Evolutionary conservation across 2,329 filamentous ascomycete genomes (phyloP), one percentile per base, ranked within the genome.

Genomic region (Neopestalotiopsis sp.): DNA sequence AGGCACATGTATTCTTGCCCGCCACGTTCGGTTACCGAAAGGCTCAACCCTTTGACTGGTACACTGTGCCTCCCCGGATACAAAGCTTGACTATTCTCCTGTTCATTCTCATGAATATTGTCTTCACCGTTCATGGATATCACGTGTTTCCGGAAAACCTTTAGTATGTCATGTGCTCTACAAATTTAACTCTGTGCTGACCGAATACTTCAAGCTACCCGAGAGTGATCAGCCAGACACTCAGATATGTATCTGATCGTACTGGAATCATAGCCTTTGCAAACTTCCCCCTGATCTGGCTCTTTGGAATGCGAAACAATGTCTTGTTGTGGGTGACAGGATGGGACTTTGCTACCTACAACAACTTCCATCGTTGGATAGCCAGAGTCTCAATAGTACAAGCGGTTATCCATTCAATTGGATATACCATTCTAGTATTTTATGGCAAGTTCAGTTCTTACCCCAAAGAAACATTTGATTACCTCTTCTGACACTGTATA

Each of bases 271-370:
- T 93, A 30, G 87, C 89, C 0, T 88, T 90, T 72, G 88, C 87
- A 4, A 91, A 91, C 71, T 84, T 92, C 6, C 88, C 89, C 0
- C 74, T 91, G 2, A 79, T 92, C 0, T 92, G 90, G 89, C 77
- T 92, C 0, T 92, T 93, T 71, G 88, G 87, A 0, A 88, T 88
- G 75, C 83, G 91, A 10, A 93, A 93, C 70, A 92, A 93, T 65
- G 74, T 90, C 0, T 83, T 92, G 17, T 81, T 92, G 67, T 91
- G 88, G 88, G 75, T 89, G 0, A 92, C 91, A 0, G 90, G 90
- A 0, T 93, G 91, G 90, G 89, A 88, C 12, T 92, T 91, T 75
- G 84, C 85, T 1, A 89, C 88, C 0, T 92, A 89, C 74, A 92
- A 89, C 72, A 84, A 88, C 56, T 92, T 92, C 66, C 91, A 93